A percentile compares a stretch with the other conserved stretches of the same genome.
Evolutionary conservation across 441 rosid species (phyloP).

Genomic region (Croton laevigatus): DNA sequence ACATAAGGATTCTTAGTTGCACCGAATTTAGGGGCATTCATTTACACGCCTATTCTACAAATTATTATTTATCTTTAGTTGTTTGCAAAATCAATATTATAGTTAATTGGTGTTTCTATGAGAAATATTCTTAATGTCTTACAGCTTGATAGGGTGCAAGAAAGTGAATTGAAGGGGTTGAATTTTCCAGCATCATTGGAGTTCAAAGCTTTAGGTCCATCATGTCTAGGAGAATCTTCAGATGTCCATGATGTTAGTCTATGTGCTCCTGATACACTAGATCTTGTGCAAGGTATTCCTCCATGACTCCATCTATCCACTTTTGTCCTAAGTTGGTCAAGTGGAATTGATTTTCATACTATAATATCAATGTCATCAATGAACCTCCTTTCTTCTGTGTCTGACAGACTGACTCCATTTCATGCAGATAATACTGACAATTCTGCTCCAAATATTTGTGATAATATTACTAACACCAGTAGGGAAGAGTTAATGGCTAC

Average conservation of each 20-base stretch:
- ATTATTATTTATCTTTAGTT: constrained; percentile 14
- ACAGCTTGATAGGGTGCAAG: constrained; percentile 60
- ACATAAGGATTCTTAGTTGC: not conserved
- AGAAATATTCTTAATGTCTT: constrained; percentile 38
- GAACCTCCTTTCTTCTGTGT: constrained; percentile 13
- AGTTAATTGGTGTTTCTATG: constrained; percentile 20
- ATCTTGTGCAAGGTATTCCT: constrained; percentile 51
- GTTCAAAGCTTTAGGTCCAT: constrained; percentile 29
- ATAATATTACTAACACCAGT: constrained; percentile 18
- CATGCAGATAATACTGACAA: constrained; percentile 36
- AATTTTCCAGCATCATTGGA: constrained; percentile 25
- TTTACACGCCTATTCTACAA: constrained; percentile 1
- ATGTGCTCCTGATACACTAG: constrained; percentile 64
- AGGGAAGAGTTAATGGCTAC: constrained; percentile 35
- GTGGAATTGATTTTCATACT: constrained; percentile 1
- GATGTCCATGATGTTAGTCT: constrained; percentile 33
- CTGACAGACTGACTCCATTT: constrained; percentile 15
- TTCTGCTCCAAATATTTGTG: constrained; percentile 29
- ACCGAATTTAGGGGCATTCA: not conserved
- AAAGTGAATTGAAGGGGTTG: constrained; percentile 26
- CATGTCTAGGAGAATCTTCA: constrained; percentile 30
- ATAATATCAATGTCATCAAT: not conserved
- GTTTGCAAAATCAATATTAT: constrained; percentile 16
- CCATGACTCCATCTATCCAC: constrained; percentile 2
- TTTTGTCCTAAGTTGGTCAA: constrained; percentile 14